Conservation (phyloP, 768 basidiomycete species). For the Termitomyces heimii region DNA sequence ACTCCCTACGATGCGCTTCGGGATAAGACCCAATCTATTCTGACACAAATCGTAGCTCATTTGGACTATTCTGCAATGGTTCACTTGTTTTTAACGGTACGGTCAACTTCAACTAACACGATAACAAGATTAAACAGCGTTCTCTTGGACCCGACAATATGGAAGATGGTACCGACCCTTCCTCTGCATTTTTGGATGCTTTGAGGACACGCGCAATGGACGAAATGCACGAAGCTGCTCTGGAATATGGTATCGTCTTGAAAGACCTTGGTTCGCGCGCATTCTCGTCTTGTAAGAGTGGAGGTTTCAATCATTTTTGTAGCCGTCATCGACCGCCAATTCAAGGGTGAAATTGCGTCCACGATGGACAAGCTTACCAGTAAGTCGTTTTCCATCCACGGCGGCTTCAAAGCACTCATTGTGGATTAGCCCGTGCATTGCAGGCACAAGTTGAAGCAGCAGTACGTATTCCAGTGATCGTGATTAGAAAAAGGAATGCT, state of each 20-base stretch:
- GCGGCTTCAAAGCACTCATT: constrained; percentile 6
- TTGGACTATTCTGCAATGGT: constrained; percentile 46
- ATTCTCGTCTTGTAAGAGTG: neutral
- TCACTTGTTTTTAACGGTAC: constrained; percentile 1
- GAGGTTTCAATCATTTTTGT: neutral
- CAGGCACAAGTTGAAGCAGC: constrained; percentile 88
- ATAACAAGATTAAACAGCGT: constrained; percentile 65
- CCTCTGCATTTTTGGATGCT: constrained; percentile 78
- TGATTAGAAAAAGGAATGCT: neutral
- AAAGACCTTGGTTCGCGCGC: constrained; percentile 62
- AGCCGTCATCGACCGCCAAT: constrained; percentile 85
- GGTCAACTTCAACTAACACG: neutral
- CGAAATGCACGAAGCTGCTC: constrained; percentile 74
- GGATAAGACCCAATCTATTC: constrained; percentile 83
- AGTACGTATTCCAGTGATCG: constrained; percentile 29
- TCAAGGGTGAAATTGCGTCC: constrained; percentile 82
- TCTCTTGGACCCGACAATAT: constrained; percentile 71
- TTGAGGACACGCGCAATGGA: constrained; percentile 82
- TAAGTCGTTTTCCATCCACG: constrained; percentile 9
- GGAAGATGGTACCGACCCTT: constrained; percentile 63
- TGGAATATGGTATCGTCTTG: constrained; percentile 79
- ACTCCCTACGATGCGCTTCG: constrained; percentile 75
- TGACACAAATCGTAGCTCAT: constrained; percentile 84
- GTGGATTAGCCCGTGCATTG: constrained; percentile 55
- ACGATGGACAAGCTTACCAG: constrained; percentile 81